phyloP scores from a whole-genome alignment of 371 early-diverging fungal species.

The Saksenaea vasiformis region DNA sequence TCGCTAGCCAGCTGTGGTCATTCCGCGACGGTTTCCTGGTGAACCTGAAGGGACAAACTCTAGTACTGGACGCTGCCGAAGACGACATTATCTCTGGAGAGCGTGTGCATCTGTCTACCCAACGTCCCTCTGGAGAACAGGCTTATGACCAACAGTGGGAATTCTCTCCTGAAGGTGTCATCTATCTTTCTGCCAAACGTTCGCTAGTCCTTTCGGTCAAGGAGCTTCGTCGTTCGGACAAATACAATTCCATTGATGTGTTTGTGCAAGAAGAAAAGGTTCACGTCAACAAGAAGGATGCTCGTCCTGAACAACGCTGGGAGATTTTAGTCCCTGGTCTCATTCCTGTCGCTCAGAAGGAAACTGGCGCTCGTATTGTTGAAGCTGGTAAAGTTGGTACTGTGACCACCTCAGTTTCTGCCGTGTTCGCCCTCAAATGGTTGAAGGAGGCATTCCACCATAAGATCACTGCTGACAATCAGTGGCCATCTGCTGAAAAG shows the following conservation, averaged over 20 bases:
- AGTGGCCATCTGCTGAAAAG: slow-evolving; percentile 29
- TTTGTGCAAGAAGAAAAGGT: slow-evolving; percentile 40
- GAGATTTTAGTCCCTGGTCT: slow-evolving; percentile 41
- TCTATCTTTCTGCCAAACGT: slow-evolving; percentile 31
- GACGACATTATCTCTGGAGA: slow-evolving; percentile 26
- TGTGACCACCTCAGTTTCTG: slow-evolving; percentile 7
- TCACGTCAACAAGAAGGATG: slow-evolving; percentile 27
- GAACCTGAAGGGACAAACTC: slow-evolving; percentile 45
- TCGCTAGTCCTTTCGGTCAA: slow-evolving; percentile 40
- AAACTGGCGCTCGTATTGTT: slow-evolving; percentile 34
- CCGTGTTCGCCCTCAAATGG: slow-evolving; percentile 31
- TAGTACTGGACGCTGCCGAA: slow-evolving; percentile 39
- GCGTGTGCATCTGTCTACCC: slow-evolving; percentile 25
- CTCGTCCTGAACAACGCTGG: slow-evolving; percentile 48
- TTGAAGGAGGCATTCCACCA: slow-evolving; percentile 33
- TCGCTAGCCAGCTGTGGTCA: slow-evolving; percentile 56
- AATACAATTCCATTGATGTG: slow-evolving; percentile 26
- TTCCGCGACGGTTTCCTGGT: slow-evolving; percentile 48
- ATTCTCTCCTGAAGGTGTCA: slow-evolving; percentile 27
- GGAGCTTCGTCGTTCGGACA: slow-evolving; percentile 31
- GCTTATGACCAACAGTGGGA: slow-evolving; percentile 42
- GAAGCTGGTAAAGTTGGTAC: slow-evolving; percentile 30
- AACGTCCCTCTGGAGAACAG: slow-evolving; percentile 10
- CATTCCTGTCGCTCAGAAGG: slow-evolving; percentile 31
- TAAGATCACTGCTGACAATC: slow-evolving; percentile 30